Conservation (phyloP, 352 stramenopile species). For the Pythium guiyangense region DNA sequence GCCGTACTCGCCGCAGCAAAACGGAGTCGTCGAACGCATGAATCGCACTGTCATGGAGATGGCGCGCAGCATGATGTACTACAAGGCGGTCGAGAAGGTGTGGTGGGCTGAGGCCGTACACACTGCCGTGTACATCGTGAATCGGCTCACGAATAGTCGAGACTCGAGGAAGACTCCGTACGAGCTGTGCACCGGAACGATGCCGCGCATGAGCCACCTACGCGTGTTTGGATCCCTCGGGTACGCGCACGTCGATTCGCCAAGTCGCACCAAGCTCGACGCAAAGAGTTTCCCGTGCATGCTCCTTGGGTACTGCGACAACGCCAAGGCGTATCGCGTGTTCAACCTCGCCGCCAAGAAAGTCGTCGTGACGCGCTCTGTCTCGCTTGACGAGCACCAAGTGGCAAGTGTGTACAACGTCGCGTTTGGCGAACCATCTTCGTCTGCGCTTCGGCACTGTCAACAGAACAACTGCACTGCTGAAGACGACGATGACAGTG, state of each 20-base stretch:
- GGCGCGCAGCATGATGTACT: slow-evolving; percentile 20
- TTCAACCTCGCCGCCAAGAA: slow-evolving; percentile 12
- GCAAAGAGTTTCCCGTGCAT: no score
- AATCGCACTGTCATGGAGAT: slow-evolving; percentile 26
- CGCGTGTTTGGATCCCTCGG: no score
- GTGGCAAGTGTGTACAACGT: no score
- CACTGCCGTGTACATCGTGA: slow-evolving; percentile 24
- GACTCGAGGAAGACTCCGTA: background rate
- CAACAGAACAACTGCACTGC: no score
- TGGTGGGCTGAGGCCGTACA: slow-evolving; percentile 29
- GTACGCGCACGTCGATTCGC: no score
- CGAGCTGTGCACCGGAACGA: slow-evolving; percentile 14
- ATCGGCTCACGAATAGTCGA: slow-evolving; percentile 7
- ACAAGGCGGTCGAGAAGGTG: slow-evolving; percentile 12
- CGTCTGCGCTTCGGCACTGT: no score
- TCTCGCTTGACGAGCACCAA: background rate
- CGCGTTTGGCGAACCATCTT: background rate
- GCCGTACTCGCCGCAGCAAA: slow-evolving; percentile 26
- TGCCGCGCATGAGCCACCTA: no score
- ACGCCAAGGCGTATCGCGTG: slow-evolving; percentile 17
- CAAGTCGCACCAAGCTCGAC: no score
- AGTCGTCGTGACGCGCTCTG: background rate
- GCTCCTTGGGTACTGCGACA: slow-evolving; percentile 18
- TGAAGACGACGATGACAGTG: background rate
- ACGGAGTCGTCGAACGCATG: slow-evolving; percentile 24